These are phyloP conservation scores for Raffaelea deltoideospora DNA, from an alignment of 2,329 filamentous ascomycete species.

Conservation along the genomic window DNA sequence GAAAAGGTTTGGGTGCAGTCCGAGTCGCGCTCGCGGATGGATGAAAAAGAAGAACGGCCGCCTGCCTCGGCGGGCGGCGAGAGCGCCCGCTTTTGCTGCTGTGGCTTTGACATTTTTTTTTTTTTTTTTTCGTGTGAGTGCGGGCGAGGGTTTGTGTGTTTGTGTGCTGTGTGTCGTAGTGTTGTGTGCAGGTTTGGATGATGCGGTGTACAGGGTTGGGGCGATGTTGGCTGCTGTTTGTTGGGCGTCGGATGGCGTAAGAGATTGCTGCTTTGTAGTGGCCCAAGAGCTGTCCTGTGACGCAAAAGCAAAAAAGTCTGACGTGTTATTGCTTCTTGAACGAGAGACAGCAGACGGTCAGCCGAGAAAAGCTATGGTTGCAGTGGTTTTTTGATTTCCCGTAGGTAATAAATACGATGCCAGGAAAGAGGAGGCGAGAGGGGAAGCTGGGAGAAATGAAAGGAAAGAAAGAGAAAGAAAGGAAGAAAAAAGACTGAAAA, in stretches of 20 bases:
- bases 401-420: not conserved
- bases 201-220: too few species aligned
- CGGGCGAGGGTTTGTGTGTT: not conserved
- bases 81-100: conserved; percentile 6
- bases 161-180: not conserved
- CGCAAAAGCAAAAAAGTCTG: too few species aligned
- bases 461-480: not conserved
- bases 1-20: conserved; percentile 48
- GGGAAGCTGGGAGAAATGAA: not conserved
- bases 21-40: conserved; percentile 43
- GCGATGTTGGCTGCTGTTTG: too few species aligned
- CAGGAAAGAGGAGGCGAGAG: not conserved
- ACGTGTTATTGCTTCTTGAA: not conserved
- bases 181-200: not conserved
- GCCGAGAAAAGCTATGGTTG: too few species aligned
- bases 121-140: too few species aligned
- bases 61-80: conserved; percentile 4
- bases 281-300: too few species aligned
- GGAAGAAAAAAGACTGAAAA: conserved; percentile 1
- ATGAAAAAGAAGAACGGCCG: conserved; percentile 43
- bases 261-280: too few species aligned
- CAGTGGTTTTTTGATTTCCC: too few species aligned
- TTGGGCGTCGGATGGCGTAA: too few species aligned
- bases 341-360: not conserved
- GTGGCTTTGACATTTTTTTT: too few species aligned